Base-by-base conservation (phyloP, 108 stramenopile species). In the Cyclotella cryptica region DNA sequence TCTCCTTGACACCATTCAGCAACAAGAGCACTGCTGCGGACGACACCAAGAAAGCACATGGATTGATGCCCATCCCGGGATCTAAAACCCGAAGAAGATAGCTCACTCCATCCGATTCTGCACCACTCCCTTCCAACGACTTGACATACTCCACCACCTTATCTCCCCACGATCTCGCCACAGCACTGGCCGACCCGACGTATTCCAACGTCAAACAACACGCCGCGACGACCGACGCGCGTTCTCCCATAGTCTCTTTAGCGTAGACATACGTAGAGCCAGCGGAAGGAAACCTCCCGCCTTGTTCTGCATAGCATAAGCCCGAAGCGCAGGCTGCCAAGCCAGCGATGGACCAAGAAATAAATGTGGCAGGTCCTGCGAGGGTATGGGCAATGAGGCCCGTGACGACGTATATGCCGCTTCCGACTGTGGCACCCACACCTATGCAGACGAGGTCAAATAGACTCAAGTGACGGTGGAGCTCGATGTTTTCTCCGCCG, bases 121-220 rank as follows among this genome's bases (percentile, higher is more conserved):
- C 44, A 65, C 35, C 44, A 26, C 63, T 51, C 22, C 71, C 60
- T 13, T 75, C 51, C 6, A 51, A 42, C 8, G 74, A 44, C 41
- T 29, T 71, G 9, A 79, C 45, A 47, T 86, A 90, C 52, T 78
- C 84, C n/a, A 84, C 68, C 19, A 92, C 83, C 74, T 92, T 93
- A 57, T 92, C 90, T 24, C 91, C 92, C 90, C 92, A 93, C 35
- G 78, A 84, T 52, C 89, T 71, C 10, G 92, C 92, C 1, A 93
- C 87, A 0, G 92, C 92, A 41, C 86, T 74, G 17, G 85, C 87
- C 15, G 83, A 75, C 19, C 72, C 80, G 12, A 75, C 49, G 66
- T 84, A 86, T 49, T 86, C 86, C 24, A 93, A 69, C 35, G 89
- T 87, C 65, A 92, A 46, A 72, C 91, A 92, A 17, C 74, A 70